Evolutionary conservation across 495 filamentous ascomycete species (phyloP).

Genomic region (Talaromyces trachyspermus): DNA sequence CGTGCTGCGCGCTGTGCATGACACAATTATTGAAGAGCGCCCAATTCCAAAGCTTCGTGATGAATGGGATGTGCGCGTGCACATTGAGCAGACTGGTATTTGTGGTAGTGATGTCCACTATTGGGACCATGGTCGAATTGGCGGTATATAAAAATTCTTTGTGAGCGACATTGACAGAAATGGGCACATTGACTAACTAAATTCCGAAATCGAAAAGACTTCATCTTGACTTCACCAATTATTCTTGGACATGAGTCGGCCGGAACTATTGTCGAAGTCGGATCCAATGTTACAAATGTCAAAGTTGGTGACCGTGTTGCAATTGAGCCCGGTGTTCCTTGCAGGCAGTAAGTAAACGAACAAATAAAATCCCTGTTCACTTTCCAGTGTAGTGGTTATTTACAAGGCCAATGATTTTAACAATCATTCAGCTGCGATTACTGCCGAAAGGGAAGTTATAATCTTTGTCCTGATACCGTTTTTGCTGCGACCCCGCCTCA

Average conservation of each 20-base stretch:
- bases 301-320: conserved; percentile 63
- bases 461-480: conserved; percentile 54
- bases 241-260: conserved; percentile 65
- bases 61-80: conserved; percentile 32
- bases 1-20: conserved; percentile 28
- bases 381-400: too few relatives aligned
- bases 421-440: conserved; percentile 25
- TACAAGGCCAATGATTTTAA: too few relatives aligned
- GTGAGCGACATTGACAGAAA: background rate
- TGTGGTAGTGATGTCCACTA: conserved; percentile 35
- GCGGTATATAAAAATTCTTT: background rate
- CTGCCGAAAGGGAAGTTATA: conserved; percentile 35
- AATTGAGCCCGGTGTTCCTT: conserved; percentile 76
- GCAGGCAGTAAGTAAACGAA: conserved; percentile 33
- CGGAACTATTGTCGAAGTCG: conserved; percentile 54
- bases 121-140: conserved; percentile 33
- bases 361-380: too few relatives aligned
- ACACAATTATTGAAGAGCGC: conserved; percentile 29
- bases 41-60: conserved; percentile 22
- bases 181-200: background rate
- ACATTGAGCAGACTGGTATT: conserved; percentile 39
- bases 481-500: conserved; percentile 84
- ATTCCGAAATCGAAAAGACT: conserved; percentile 45
- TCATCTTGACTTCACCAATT: conserved; percentile 59
- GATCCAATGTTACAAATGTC: conserved; percentile 47